Evolutionary conservation across 192 early-diverging fungal genomes (phyloP), one percentile per base, ranked within the genome.

Genomic region (Dissophora ornata): DNA sequence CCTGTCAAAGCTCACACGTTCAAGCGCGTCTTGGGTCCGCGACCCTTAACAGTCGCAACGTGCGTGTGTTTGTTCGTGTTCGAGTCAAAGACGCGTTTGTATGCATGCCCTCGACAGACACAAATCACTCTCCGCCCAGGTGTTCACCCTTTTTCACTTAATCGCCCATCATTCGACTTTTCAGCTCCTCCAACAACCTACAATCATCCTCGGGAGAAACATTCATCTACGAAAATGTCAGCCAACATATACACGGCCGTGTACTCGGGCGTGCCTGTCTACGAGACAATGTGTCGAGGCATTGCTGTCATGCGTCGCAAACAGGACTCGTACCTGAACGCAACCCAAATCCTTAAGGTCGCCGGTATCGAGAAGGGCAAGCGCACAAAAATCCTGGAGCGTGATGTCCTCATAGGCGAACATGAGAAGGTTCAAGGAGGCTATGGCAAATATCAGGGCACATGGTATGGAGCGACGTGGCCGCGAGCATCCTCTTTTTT

Each of bases 391-490:
- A 94, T 96, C 51, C 87, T 97, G 13, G 96, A 97, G 82, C 83
- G 86, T 63, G 95, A 96, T 59, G 86, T 97, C 8, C 81, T 92
- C 47, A 82, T 83, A 36, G 91, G 91, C 16, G 83, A 85, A 24
- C 94, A 97, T 80, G 95, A 97, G 65, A 97, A 97, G 79, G 89
- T 97, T 21, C 96, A 97, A 82, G 96, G 96, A 24, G 96, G 96
- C 13, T 97, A 97, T 80, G 95, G 95, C 22, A 95, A 95, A 81
- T 96, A 94, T 71, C 95, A 96, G 81, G 95, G 94, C 66, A 92
- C 91, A n/a, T 92, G 91, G 91, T 91, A 81, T 38, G 36, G 13
- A 13, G 13, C 6, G 13, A 38, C 13, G 36, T 13, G 36, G 13
- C 13, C 36, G 36, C 36, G 13, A 38, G 36, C 36, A 38, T 38